Evolutionary conservation across 2,329 filamentous ascomycete genomes (phyloP).

Genomic region (Aspergillus sp.): DNA sequence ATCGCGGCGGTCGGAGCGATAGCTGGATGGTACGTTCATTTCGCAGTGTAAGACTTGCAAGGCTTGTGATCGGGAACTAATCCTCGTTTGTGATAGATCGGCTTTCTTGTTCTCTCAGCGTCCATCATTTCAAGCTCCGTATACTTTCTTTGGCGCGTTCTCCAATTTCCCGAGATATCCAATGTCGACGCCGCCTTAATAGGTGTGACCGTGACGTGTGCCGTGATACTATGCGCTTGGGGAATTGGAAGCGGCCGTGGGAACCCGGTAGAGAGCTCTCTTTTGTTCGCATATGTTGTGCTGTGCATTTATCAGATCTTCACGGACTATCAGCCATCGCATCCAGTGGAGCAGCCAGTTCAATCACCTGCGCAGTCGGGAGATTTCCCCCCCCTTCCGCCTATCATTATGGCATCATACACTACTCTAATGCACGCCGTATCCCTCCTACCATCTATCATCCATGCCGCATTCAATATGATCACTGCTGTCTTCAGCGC

Average conservation of each 20-base stretch:
- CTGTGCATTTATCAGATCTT: conserved; percentile 99
- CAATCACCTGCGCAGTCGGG: conserved; percentile 56
- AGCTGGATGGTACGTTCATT: conserved; percentile 80
- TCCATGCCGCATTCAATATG: conserved; percentile 81
- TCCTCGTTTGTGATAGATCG: conserved; percentile 60
- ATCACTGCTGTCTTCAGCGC: conserved; percentile 91
- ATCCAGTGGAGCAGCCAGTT: conserved; percentile 54
- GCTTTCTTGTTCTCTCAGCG: conserved; percentile 80
- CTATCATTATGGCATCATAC: conserved; percentile 98
- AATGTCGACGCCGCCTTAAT: conserved; percentile 92
- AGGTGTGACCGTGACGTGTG: conserved; percentile 87
- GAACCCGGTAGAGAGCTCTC: conserved; percentile 90
- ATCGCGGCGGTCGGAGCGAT: conserved; percentile 81
- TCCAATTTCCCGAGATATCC: conserved; percentile 87
- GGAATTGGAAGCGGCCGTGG: conserved; percentile 92
- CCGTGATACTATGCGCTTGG: conserved; percentile 88
- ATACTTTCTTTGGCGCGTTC: conserved; percentile 95
- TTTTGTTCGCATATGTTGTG: conserved; percentile 96
- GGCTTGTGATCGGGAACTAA: conserved; percentile 13
- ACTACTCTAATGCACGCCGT: conserved; percentile 84
- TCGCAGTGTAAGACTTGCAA: not conserved
- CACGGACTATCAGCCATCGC: conserved; percentile 89
- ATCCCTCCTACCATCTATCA: conserved; percentile 76
- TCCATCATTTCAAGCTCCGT: conserved; percentile 90
- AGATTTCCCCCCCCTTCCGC: conserved; percentile 92